Conservation (phyloP, 2,329 filamentous ascomycete genomes). For the Dryadomyces quercus-mongolicae region DNA sequence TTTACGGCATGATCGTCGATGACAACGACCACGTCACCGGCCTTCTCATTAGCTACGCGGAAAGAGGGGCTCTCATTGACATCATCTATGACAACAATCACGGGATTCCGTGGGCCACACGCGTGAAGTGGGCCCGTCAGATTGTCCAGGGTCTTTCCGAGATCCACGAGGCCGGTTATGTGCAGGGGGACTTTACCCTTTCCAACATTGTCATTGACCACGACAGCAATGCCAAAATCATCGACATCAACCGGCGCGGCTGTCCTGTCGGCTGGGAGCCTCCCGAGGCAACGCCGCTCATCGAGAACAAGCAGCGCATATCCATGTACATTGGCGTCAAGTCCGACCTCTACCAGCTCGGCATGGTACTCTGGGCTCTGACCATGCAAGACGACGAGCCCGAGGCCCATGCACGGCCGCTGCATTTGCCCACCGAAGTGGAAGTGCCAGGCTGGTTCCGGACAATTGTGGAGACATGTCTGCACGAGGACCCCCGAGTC, state of each 20-base stretch:
- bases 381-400: slow-evolving; percentile 84
- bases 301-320: slow-evolving; percentile 79
- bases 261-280: slow-evolving; percentile 97
- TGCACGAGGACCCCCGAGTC: slow-evolving; percentile 60
- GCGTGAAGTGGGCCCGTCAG: slow-evolving; percentile 81
- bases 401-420: slow-evolving; percentile 61
- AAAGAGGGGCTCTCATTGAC: slow-evolving; percentile 79
- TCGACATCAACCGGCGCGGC: slow-evolving; percentile 95
- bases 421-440: slow-evolving; percentile 44
- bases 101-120: slow-evolving; percentile 52
- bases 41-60: slow-evolving; percentile 76
- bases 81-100: slow-evolving; percentile 70
- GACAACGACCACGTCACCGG: slow-evolving; percentile 71
- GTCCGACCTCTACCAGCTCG: slow-evolving; percentile 88
- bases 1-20: slow-evolving; percentile 81
- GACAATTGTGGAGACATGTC: slow-evolving; percentile 61
- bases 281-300: slow-evolving; percentile 74
- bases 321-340: slow-evolving; percentile 98
- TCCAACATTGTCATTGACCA: slow-evolving; percentile 93
- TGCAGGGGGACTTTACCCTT: slow-evolving; percentile 93
- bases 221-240: slow-evolving; percentile 81
- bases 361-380: slow-evolving; percentile 93
- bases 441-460: slow-evolving; percentile 71
- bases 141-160: slow-evolving; percentile 83
- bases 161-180: slow-evolving; percentile 91